Percentiles rank a stretch among this genome's conserved stretches.
Conservation (phyloP, 2,329 filamentous ascomycete genomes). For the Fusarium dlaminii region DNA sequence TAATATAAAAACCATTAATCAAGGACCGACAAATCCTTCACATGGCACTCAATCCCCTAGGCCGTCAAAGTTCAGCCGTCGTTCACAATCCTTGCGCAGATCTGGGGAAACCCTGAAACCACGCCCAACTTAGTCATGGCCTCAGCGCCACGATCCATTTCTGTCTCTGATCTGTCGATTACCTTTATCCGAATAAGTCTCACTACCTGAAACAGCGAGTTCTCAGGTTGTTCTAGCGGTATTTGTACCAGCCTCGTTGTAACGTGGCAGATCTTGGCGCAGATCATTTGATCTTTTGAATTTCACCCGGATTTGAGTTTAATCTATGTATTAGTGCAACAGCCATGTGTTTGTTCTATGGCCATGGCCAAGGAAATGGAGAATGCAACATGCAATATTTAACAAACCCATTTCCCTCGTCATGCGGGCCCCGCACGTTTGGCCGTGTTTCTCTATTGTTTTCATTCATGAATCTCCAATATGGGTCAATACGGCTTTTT, state of each 20-base stretch:
- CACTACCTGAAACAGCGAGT: not conserved
- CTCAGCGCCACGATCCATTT: constrained; percentile 2
- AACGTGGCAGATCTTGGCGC: not conserved
- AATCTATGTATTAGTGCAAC: not conserved
- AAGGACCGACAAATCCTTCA: too few relatives aligned
- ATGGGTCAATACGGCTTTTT: constrained; percentile 39
- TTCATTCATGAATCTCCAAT: not conserved
- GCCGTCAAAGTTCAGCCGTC: not conserved
- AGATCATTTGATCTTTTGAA: not conserved
- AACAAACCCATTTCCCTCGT: not conserved
- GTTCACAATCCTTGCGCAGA: not conserved
- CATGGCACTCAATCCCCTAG: not conserved
- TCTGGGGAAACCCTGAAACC: not conserved
- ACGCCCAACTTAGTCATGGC: not conserved
- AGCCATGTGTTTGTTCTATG: not conserved
- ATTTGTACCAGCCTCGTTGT: not conserved
- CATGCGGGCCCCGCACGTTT: too few relatives aligned
- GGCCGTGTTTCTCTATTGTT: not conserved
- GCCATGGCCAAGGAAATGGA: not conserved
- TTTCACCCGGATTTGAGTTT: not conserved
- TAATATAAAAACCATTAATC: rapidly evolving
- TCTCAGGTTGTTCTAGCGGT: not conserved
- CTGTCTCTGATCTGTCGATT: not conserved
- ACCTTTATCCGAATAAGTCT: not conserved
- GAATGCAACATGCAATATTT: not conserved